Evolutionary conservation across 768 basidiomycete genomes (phyloP), one percentile per base, ranked within the genome.

Genomic region (Amanita thiersii): DNA sequence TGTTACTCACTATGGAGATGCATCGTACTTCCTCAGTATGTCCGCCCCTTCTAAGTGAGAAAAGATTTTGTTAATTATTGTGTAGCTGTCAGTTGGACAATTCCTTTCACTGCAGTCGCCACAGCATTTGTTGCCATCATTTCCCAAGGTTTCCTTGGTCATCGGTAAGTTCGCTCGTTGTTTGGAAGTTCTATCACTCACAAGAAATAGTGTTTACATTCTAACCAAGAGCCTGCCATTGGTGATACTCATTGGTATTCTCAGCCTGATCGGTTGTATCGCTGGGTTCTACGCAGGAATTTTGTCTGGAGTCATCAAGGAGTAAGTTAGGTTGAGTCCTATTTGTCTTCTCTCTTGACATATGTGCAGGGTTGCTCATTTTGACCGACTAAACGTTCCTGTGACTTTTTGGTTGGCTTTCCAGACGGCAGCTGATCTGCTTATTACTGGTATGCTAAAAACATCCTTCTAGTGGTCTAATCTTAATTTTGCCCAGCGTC

Each of bases 61-160:
- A 31, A 7, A 10, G 5, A 2, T 5, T 19, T 23, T 28, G 1
- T 38, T 47, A 15, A 47, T n/a, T 8, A 24, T 2, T 18, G 1
- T 37, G 2, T 48, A 72, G 70, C 52, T 29, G 62, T 64, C 37
- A 55, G 55, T n/a, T 76, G 74, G 72, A 68, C 67, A 3, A 69
- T 72, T 33, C 66, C 68, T 2, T 71, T 75, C 42, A 75, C 72
- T 0, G 68, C 73, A 3, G 54, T 65, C 15, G 69, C 65, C 4
- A 72, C 65, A 4, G 57, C 70, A 1, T 51, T 72, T 4, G 64
- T 70, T 12, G 73, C 72, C 0, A 51, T 75, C 23, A 57, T 73
- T n/a, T 72, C 73, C 0, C 75, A 77, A 47, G 40, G 56, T 25
- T 75, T 71, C 56, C 57, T 75, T 19, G 65, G 59, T 1, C 59